These are phyloP conservation scores for Sclerotinia sclerotiorum DNA, from an alignment of 2,329 filamentous ascomycete genomes.

Conservation along the genomic window DNA sequence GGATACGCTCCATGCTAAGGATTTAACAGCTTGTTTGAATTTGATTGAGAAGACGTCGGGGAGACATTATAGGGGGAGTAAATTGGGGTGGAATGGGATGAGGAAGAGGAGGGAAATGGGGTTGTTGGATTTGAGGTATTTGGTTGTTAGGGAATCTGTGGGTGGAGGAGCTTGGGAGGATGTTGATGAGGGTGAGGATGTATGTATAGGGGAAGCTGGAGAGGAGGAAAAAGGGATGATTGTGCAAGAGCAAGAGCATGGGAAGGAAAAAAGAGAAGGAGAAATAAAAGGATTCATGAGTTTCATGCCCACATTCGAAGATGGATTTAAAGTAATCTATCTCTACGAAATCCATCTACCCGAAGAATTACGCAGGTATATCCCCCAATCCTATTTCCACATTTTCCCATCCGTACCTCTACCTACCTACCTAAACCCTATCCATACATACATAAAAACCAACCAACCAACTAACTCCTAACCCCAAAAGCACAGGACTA, in stretches of 20 bases:
- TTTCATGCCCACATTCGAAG: slow-evolving; percentile 72
- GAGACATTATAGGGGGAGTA: slow-evolving; percentile 62
- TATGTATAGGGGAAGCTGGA: neutral
- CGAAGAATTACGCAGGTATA: slow-evolving; percentile 54
- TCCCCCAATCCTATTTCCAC: slow-evolving; percentile 20
- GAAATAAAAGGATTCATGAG: slow-evolving; percentile 58
- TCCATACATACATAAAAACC: neutral
- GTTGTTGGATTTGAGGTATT: slow-evolving; percentile 65
- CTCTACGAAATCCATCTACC: slow-evolving; percentile 76
- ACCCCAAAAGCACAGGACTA: slow-evolving; percentile 56
- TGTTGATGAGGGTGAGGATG: slow-evolving; percentile 14
- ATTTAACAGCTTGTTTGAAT: slow-evolving; percentile 54
- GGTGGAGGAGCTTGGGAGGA: slow-evolving; percentile 59
- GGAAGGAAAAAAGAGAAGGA: slow-evolving; percentile 26
- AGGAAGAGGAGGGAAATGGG: slow-evolving; percentile 68
- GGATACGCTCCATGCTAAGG: slow-evolving; percentile 43
- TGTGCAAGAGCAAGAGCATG: neutral
- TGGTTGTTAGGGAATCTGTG: slow-evolving; percentile 59
- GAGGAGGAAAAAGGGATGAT: neutral
- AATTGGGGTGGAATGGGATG: slow-evolving; percentile 60
- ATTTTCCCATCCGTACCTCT: too few relatives aligned
- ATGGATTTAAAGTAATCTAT: slow-evolving; percentile 66
- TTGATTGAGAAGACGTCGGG: slow-evolving; percentile 64
- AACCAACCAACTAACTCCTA: neutral
- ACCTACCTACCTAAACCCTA: neutral